Evolutionary conservation across 2,329 filamentous ascomycete species (phyloP).

Genomic region (Myriangium duriaei): DNA sequence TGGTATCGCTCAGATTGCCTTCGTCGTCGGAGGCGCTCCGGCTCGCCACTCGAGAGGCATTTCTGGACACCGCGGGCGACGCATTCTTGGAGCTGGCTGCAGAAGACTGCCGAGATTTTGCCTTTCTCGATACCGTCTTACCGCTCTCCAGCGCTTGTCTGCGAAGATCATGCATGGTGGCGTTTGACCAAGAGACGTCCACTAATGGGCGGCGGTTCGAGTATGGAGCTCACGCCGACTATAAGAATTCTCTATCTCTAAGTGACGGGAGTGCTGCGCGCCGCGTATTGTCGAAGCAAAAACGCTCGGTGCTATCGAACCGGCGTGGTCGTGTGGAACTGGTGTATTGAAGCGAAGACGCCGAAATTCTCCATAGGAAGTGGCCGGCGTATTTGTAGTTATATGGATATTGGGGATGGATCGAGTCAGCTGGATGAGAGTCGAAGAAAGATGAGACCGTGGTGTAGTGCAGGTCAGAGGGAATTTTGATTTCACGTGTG

Average conservation of each 20-base stretch:
- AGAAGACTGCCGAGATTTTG: slow-evolving; percentile 43
- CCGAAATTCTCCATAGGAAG: background rate
- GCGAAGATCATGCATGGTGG: slow-evolving; percentile 31
- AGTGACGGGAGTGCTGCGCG: background rate
- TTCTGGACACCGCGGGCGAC: slow-evolving; percentile 46
- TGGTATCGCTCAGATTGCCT: slow-evolving; percentile 46
- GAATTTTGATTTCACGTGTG: too few relatives aligned
- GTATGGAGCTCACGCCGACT: too few relatives aligned
- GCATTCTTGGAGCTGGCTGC: slow-evolving; percentile 45
- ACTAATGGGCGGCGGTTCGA: background rate
- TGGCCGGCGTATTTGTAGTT: too few relatives aligned
- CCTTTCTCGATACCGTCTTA: slow-evolving; percentile 61
- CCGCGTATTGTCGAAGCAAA: too few relatives aligned
- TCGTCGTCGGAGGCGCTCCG: slow-evolving; percentile 53
- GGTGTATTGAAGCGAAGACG: slow-evolving; percentile 4
- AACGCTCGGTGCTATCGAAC: slow-evolving; percentile 6
- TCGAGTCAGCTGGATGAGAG: background rate
- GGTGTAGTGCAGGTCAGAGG: too few relatives aligned
- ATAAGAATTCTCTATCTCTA: too few relatives aligned
- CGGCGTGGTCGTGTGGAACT: slow-evolving; percentile 3
- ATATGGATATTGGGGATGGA: too few relatives aligned
- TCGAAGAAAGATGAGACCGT: too few relatives aligned
- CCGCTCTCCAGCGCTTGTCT: slow-evolving; percentile 60
- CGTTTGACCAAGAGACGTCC: background rate
- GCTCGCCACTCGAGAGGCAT: slow-evolving; percentile 47